These are phyloP conservation scores for Rhypophila decipiens DNA, from an alignment of 495 filamentous ascomycete genomes.

Conservation along the genomic window DNA sequence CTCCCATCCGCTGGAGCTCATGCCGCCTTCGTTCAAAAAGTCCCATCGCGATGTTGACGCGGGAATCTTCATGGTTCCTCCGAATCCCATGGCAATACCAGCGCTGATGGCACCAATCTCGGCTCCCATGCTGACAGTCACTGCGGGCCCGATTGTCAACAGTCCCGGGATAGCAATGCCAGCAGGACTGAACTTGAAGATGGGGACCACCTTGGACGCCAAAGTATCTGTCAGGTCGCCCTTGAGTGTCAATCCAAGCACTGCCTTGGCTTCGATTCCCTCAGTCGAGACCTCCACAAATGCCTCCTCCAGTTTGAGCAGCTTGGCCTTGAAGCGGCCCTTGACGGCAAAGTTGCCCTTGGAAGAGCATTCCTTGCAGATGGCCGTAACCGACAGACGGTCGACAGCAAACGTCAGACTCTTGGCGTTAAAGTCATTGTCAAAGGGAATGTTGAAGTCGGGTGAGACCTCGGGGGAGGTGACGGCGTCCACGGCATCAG, in stretches of 20 bases:
- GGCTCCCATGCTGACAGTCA: slow-evolving; percentile 6
- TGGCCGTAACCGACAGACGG: background rate
- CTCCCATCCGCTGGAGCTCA: slow-evolving; percentile 10
- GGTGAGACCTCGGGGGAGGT: slow-evolving; percentile 2
- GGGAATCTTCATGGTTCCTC: background rate
- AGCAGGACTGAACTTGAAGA: slow-evolving; percentile 11
- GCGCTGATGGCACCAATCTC: slow-evolving; percentile 9
- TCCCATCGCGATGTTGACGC: background rate
- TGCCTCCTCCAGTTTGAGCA: slow-evolving; percentile 10
- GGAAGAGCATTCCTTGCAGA: background rate
- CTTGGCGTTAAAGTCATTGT: slow-evolving; percentile 5
- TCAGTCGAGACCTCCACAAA: slow-evolving; percentile 6
- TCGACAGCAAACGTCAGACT: slow-evolving; percentile 4
- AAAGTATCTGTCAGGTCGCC: slow-evolving; percentile 5
- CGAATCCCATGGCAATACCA: background rate
- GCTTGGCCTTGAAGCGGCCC: background rate
- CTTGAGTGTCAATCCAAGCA: slow-evolving; percentile 5
- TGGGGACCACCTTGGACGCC: slow-evolving; percentile 2
- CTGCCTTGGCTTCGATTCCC: slow-evolving; percentile 8
- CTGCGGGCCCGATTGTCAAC: slow-evolving; percentile 12
- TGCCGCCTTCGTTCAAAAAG: slow-evolving; percentile 3
- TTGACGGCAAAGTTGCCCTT: background rate
- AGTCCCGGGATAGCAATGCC: slow-evolving; percentile 15
- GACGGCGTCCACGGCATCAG: background rate
- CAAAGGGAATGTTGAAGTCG: slow-evolving; percentile 11